Evolutionary conservation across 108 stramenopile genomes (phyloP).

Genomic region (Cyclostephanos tholiformis): DNA sequence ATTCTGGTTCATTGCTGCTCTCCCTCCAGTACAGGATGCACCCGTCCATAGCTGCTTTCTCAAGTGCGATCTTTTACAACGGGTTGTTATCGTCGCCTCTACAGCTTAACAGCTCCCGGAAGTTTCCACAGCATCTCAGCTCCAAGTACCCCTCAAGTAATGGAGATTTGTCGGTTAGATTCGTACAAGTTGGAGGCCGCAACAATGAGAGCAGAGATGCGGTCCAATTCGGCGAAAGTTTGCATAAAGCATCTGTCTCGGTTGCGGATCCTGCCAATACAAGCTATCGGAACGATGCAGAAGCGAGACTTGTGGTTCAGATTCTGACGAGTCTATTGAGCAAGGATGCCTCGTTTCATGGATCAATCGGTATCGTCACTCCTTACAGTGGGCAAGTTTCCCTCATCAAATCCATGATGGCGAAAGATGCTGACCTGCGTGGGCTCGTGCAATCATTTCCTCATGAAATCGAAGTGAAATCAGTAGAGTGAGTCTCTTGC

Average conservation of each 20-base stretch:
- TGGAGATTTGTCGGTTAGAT: constrained; percentile 51
- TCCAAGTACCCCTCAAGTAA: constrained; percentile 47
- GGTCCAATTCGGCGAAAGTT: constrained; percentile 14
- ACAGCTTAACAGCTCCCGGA: constrained; percentile 49
- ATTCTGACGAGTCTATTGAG: constrained; percentile 56
- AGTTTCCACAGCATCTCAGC: constrained; percentile 54
- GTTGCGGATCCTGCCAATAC: constrained; percentile 26
- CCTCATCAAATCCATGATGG: constrained; percentile 76
- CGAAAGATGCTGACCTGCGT: constrained; percentile 54
- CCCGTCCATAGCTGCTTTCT: constrained; percentile 93
- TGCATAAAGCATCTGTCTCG: constrained; percentile 25
- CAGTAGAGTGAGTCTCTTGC: constrained; percentile 73
- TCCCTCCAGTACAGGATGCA: constrained; percentile 96
- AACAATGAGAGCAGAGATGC: constrained; percentile 69
- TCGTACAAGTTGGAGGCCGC: constrained; percentile 72
- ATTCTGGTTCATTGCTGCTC: constrained; percentile 86
- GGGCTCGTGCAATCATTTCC: constrained; percentile 44
- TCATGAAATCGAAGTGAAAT: constrained; percentile 81
- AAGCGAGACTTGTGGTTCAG: constrained; percentile 60
- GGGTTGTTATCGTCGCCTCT: constrained; percentile 71
- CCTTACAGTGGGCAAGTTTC: constrained; percentile 96
- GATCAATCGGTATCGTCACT: constrained; percentile 90
- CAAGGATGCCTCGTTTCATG: constrained; percentile 36
- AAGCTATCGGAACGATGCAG: constrained; percentile 67
- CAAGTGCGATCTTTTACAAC: constrained; percentile 88